These are phyloP conservation scores for Stagonosporopsis vannaccii DNA, from an alignment of 2,329 filamentous ascomycete genomes.

Conservation along the genomic window DNA sequence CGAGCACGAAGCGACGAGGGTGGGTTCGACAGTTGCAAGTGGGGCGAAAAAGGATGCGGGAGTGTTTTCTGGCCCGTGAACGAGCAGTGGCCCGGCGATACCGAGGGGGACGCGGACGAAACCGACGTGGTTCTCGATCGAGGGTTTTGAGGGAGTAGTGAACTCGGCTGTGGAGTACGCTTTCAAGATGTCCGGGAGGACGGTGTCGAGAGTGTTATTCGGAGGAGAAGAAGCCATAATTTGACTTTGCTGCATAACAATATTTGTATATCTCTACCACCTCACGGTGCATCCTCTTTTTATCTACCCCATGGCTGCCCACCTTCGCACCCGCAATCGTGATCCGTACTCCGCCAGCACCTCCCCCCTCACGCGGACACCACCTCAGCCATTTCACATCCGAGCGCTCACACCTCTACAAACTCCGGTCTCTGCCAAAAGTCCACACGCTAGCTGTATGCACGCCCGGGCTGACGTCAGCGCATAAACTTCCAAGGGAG, in stretches of 20 bases:
- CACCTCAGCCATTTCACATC: too few species aligned
- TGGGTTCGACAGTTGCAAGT: conserved; percentile 40
- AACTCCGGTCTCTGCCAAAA: not conserved
- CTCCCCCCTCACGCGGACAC: not conserved
- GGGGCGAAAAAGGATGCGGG: conserved; percentile 30
- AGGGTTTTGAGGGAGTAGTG: not conserved
- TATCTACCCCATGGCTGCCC: not conserved
- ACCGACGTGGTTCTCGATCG: conserved; percentile 28
- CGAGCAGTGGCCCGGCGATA: conserved; percentile 31
- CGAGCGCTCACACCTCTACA: too few species aligned
- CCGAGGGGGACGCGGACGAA: conserved; percentile 28
- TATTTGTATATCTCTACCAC: not conserved
- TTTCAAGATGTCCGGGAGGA: not conserved
- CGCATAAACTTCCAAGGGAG: not conserved
- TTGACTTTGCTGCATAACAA: not conserved
- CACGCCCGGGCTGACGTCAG: not conserved
- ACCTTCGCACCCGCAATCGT: not conserved
- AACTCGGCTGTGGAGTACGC: not conserved
- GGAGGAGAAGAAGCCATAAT: not conserved
- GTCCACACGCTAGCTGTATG: not conserved
- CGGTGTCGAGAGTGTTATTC: not conserved
- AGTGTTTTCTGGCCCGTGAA: conserved; percentile 13
- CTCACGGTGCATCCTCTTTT: not conserved
- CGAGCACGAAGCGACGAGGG: conserved; percentile 39
- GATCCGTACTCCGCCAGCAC: too few species aligned